A percentile compares a stretch with the other conserved stretches of the same genome.
Conservation (phyloP, 2,329 filamentous ascomycete genomes). For the Pestalotiopsis sp. region DNA sequence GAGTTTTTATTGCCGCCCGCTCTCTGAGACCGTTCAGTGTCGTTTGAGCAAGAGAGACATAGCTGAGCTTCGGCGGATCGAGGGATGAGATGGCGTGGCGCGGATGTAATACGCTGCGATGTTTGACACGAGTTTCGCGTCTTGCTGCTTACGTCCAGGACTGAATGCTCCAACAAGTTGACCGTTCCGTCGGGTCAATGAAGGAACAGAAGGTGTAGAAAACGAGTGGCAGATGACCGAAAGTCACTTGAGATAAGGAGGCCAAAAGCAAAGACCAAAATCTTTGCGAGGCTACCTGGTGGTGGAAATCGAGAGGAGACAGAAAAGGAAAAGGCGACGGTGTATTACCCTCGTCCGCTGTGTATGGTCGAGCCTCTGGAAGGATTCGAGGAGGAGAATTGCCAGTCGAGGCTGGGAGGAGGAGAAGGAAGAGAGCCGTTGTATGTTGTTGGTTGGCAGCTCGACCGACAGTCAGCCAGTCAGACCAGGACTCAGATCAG, state of each 20-base stretch:
- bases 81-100: not conserved
- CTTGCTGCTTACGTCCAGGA: not conserved
- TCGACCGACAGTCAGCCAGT: not conserved
- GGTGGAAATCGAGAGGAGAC: not conserved
- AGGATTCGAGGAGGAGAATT: not conserved
- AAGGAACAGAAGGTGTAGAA: not conserved
- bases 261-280: not conserved
- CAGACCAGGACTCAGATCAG: not conserved
- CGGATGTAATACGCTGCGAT: not conserved
- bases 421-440: not conserved
- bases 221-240: conserved; percentile 7
- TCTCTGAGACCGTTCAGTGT: not conserved
- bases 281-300: not conserved
- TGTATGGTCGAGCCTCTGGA: not conserved
- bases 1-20: not conserved
- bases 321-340: not conserved
- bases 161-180: not conserved
- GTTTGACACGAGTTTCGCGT: conserved; percentile 6
- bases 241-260: not conserved
- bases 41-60: conserved; percentile 6
- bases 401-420: not conserved
- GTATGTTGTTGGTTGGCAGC: not conserved
- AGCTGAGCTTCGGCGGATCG: not conserved
- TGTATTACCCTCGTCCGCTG: not conserved
- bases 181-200: not conserved